Conservation (phyloP, 2,329 filamentous ascomycete species). For the Teratosphaeria epicoccoides region DNA sequence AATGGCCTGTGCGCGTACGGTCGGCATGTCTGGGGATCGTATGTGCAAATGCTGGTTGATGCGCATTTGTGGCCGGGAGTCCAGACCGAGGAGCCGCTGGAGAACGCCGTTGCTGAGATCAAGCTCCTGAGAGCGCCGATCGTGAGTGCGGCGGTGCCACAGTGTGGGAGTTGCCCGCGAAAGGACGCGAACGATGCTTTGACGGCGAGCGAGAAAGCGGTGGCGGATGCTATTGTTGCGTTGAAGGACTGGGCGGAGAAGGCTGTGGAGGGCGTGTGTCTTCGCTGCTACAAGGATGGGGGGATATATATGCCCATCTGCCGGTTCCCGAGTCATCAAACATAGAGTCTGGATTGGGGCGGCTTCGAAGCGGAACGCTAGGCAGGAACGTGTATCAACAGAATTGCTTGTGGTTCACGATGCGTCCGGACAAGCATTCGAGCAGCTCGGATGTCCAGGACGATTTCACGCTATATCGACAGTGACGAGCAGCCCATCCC, state of each 20-base stretch:
- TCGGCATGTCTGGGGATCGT: background rate
- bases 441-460: no score
- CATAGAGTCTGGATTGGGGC: background rate
- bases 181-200: background rate
- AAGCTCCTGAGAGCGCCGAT: background rate
- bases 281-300: background rate
- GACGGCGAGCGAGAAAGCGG: background rate
- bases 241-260: background rate
- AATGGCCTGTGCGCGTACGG: background rate
- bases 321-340: background rate
- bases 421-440: no score
- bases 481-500: constrained; percentile 35
- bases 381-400: no score
- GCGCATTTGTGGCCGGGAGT: background rate
- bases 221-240: background rate
- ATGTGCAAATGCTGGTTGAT: background rate
- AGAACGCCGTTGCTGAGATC: background rate
- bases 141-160: background rate
- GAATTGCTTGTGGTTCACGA: no score
- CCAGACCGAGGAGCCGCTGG: background rate
- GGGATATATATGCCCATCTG: background rate
- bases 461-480: constrained; percentile 16
- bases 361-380: no score
- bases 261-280: background rate
- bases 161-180: background rate